Conservation (phyloP, 1,284 basidiomycete genomes). For the Psilocybe mexicana region DNA sequence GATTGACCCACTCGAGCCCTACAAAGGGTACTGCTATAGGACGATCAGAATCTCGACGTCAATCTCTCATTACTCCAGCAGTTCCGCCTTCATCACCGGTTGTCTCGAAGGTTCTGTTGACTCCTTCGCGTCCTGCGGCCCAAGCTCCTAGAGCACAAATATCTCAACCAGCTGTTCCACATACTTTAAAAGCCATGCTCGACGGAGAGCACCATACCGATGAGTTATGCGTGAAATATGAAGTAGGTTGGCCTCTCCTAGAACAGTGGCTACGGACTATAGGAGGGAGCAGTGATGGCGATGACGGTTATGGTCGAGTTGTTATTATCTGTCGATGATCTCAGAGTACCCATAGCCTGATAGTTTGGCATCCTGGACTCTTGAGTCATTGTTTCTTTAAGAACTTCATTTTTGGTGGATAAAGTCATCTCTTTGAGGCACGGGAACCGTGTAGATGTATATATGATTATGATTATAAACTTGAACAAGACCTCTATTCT, state of each 20-base stretch:
- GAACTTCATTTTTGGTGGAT: not conserved
- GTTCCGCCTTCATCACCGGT: slow-evolving; percentile 41
- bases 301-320: slow-evolving; percentile 45
- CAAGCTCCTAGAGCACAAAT: slow-evolving; percentile 24
- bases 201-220: slow-evolving; percentile 92
- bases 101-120: slow-evolving; percentile 31
- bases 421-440: not conserved
- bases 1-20: slow-evolving; percentile 23
- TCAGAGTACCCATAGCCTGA: not conserved
- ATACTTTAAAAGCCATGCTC: slow-evolving; percentile 62
- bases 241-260: slow-evolving; percentile 82
- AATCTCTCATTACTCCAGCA: slow-evolving; percentile 38
- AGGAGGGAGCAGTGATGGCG: slow-evolving; percentile 48
- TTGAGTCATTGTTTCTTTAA: too few relatives aligned
- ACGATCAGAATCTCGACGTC: slow-evolving; percentile 37
- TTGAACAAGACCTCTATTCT: not conserved
- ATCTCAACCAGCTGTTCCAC: slow-evolving; percentile 42
- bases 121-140: slow-evolving; percentile 40
- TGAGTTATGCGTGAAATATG: slow-evolving; percentile 82
- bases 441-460: not conserved
- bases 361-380: too few relatives aligned
- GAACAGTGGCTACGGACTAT: slow-evolving; percentile 72
- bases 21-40: slow-evolving; percentile 21
- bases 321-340: slow-evolving; percentile 44
- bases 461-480: not conserved